These are phyloP conservation scores for Myotisia sp. DNA, from an alignment of 2,329 filamentous ascomycete genomes.

Conservation along the genomic window DNA sequence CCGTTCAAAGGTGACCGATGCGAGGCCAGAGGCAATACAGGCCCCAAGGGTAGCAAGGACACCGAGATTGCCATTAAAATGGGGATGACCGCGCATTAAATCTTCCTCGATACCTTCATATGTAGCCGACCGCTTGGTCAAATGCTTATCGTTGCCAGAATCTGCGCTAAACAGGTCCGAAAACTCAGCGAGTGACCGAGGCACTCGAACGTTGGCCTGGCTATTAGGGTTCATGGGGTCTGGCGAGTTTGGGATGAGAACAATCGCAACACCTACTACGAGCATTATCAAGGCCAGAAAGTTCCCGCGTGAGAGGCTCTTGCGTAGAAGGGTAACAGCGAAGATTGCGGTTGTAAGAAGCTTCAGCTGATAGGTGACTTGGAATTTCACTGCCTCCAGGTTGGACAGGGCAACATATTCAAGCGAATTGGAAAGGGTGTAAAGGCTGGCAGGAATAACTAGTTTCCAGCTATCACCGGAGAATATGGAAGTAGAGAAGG, in stretches of 20 bases:
- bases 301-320: slow-evolving; percentile 54
- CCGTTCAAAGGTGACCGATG: slow-evolving; percentile 59
- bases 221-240: slow-evolving; percentile 39
- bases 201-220: slow-evolving; percentile 54
- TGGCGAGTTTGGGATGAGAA: slow-evolving; percentile 50
- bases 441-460: slow-evolving; percentile 72
- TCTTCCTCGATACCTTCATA: slow-evolving; percentile 74
- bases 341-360: slow-evolving; percentile 83
- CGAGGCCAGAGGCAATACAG: slow-evolving; percentile 67
- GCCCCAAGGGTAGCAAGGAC: slow-evolving; percentile 63
- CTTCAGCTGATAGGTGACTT: slow-evolving; percentile 87
- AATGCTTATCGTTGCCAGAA: slow-evolving; percentile 31
- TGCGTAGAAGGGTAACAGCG: slow-evolving; percentile 61
- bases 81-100: slow-evolving; percentile 36
- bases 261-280: slow-evolving; percentile 67
- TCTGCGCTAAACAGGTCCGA: slow-evolving; percentile 38
- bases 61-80: slow-evolving; percentile 67
- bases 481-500: slow-evolving; percentile 69
- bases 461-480: slow-evolving; percentile 89
- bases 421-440: slow-evolving; percentile 83
- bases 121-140: slow-evolving; percentile 63
- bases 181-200: slow-evolving; percentile 62
- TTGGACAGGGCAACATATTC: slow-evolving; percentile 89
- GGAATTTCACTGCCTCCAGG: slow-evolving; percentile 80
- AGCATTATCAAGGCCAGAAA: slow-evolving; percentile 72